A percentile compares a stretch with the other conserved stretches of the same genome.
Evolutionary conservation across 163 green algal species (phyloP).

Genomic region (Prototheca stagnorum): DNA sequence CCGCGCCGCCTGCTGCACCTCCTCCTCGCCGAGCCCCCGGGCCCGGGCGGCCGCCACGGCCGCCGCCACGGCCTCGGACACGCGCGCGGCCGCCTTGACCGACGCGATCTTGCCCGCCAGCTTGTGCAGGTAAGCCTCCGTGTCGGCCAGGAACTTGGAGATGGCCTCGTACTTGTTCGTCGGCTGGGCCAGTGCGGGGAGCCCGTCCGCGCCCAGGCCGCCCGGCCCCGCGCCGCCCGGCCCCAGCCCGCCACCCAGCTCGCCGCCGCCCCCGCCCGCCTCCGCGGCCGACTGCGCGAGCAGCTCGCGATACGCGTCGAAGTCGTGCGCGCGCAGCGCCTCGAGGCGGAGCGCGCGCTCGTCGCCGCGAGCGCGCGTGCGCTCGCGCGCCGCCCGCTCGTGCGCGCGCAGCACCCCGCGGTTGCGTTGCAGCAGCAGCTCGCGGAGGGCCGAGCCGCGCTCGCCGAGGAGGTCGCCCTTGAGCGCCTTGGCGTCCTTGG

Average conservation of each 20-base stretch:
- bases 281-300: slow-evolving; percentile 39
- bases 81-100: slow-evolving; percentile 66
- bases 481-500: slow-evolving; percentile 12
- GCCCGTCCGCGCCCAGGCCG: too few species aligned
- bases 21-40: slow-evolving; percentile 46
- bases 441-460: slow-evolving; percentile 13
- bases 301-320: slow-evolving; percentile 90
- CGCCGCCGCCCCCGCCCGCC: too few species aligned
- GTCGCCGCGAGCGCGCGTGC: slow-evolving; percentile 42
- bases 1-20: slow-evolving; percentile 38
- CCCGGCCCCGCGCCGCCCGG: too few species aligned
- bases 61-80: slow-evolving; percentile 44
- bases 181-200: background rate
- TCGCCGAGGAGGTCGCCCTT: slow-evolving; percentile 12
- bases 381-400: slow-evolving; percentile 56
- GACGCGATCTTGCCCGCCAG: slow-evolving; percentile 74
- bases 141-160: slow-evolving; percentile 78
- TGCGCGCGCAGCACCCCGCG: slow-evolving; percentile 55
- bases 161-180: slow-evolving; percentile 59
- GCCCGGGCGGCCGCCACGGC: slow-evolving; percentile 55
- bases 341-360: slow-evolving; percentile 57
- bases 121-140: slow-evolving; percentile 87
- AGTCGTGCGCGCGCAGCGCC: slow-evolving; percentile 83
- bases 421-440: slow-evolving; percentile 52
- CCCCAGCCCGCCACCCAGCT: too few species aligned